A percentile compares a stretch with the other conserved stretches of the same genome.
phyloP scores from a whole-genome alignment of 345 rosid species.

The Iberis pinnata region DNA sequence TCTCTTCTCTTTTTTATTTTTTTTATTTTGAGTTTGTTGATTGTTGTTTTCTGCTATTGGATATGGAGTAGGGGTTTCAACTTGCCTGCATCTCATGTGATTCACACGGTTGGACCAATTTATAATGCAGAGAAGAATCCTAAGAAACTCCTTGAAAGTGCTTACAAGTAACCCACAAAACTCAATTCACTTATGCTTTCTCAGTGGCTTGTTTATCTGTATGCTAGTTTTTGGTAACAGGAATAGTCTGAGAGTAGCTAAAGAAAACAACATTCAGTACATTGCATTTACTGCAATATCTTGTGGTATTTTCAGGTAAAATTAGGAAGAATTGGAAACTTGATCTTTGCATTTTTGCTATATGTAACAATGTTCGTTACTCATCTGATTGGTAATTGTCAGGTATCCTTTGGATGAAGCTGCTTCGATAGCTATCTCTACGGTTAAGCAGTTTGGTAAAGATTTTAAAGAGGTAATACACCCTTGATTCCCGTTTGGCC shows the following conservation, averaged over 20 bases:
- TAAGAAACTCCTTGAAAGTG: constrained; percentile 40
- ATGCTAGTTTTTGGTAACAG: constrained; percentile 32
- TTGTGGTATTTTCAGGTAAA: constrained; percentile 63
- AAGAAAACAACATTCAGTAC: constrained; percentile 49
- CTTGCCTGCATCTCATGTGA: constrained; percentile 65
- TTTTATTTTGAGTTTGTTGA: constrained; percentile 5
- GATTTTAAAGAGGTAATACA: constrained; percentile 72
- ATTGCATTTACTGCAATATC: constrained; percentile 81
- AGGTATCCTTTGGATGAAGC: constrained; percentile 86
- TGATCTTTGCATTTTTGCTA: background rate
- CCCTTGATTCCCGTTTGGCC: too few species aligned
- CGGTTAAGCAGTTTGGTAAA: constrained; percentile 48
- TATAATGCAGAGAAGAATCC: constrained; percentile 46
- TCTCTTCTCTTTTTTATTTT: too few species aligned
- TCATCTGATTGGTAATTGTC: constrained; percentile 5
- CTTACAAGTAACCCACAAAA: constrained; percentile 48
- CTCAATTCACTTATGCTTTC: background rate
- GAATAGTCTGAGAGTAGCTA: constrained; percentile 59
- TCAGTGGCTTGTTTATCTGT: too few species aligned
- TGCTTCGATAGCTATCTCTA: constrained; percentile 62
- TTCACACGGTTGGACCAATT: constrained; percentile 82
- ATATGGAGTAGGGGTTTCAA: constrained; percentile 55
- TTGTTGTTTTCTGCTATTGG: constrained; percentile 1
- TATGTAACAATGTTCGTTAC: background rate
- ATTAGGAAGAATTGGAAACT: background rate